These are phyloP conservation scores for Phytophthora pseudosyringae DNA, from an alignment of 352 stramenopile genomes.

Conservation along the genomic window DNA sequence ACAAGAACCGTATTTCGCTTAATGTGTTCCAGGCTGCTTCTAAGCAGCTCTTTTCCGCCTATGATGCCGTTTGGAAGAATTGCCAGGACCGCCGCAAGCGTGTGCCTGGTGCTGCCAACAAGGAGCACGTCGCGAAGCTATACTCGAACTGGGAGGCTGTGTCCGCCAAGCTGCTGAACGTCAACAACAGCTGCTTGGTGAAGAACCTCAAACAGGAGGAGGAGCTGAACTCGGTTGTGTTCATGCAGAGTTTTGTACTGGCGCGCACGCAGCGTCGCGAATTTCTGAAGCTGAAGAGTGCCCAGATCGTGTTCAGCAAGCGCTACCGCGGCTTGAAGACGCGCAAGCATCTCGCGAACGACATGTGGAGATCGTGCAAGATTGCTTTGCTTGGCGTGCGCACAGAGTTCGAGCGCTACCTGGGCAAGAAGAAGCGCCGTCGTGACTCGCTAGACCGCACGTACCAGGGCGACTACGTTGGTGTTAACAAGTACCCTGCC, in stretches of 20 bases:
- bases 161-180: slow-evolving; percentile 56
- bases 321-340: slow-evolving; percentile 78
- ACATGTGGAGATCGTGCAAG: slow-evolving; percentile 78
- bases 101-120: slow-evolving; percentile 57
- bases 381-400: slow-evolving; percentile 76
- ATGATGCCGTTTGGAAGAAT: slow-evolving; percentile 65
- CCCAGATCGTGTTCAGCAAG: slow-evolving; percentile 82
- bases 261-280: slow-evolving; percentile 52
- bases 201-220: slow-evolving; percentile 66
- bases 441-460: slow-evolving; percentile 77
- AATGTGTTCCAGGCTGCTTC: slow-evolving; percentile 64
- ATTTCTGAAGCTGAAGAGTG: slow-evolving; percentile 64
- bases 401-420: slow-evolving; percentile 85
- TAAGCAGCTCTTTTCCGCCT: slow-evolving; percentile 56
- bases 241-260: slow-evolving; percentile 78
- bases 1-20: slow-evolving; percentile 77
- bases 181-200: slow-evolving; percentile 49
- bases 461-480: slow-evolving; percentile 85
- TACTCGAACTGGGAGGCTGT: slow-evolving; percentile 71
- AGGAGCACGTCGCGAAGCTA: slow-evolving; percentile 55
- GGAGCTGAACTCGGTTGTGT: slow-evolving; percentile 71
- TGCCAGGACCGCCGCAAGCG: slow-evolving; percentile 77
- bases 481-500: slow-evolving; percentile 69
- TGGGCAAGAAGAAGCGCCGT: slow-evolving; percentile 87
- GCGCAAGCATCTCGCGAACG: slow-evolving; percentile 67